phyloP scores from a whole-genome alignment of 2,329 filamentous ascomycete species.

The Leptographium flavum region DNA sequence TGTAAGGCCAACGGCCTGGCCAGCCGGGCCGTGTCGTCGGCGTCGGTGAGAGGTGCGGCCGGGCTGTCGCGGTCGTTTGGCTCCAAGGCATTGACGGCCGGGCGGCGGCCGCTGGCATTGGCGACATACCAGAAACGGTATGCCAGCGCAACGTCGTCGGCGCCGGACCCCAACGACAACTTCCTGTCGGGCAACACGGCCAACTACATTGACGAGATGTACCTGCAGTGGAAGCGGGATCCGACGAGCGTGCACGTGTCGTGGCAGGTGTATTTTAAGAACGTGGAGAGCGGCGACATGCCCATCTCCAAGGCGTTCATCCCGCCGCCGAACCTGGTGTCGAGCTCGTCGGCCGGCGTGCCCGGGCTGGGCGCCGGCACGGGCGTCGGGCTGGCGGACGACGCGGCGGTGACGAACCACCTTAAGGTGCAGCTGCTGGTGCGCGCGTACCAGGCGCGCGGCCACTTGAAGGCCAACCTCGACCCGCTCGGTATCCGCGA shows the following conservation, averaged over 20 bases:
- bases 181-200: slow-evolving; percentile 95
- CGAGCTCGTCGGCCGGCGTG: slow-evolving; percentile 64
- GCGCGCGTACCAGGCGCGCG: slow-evolving; percentile 92
- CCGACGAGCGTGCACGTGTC: slow-evolving; percentile 90
- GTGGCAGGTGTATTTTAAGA: slow-evolving; percentile 99
- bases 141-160: slow-evolving; percentile 37
- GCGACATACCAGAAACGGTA: slow-evolving; percentile 33
- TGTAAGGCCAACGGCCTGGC: slow-evolving; percentile 9
- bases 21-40: slow-evolving; percentile 3
- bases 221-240: slow-evolving; percentile 91
- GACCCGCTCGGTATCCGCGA: slow-evolving; percentile 90
- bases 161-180: slow-evolving; percentile 76
- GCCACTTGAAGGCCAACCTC: slow-evolving; percentile 96
- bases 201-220: slow-evolving; percentile 99
- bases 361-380: slow-evolving; percentile 51
- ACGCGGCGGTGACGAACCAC: slow-evolving; percentile 83
- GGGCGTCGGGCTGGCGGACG: slow-evolving; percentile 49
- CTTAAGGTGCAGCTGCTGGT: slow-evolving; percentile 96
- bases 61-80: slow-evolving; percentile 3
- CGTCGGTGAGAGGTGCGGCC: slow-evolving; percentile 3
- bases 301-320: slow-evolving; percentile 95
- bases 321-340: slow-evolving; percentile 83
- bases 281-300: slow-evolving; percentile 98
- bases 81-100: slow-evolving; percentile 20
- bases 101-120: slow-evolving; percentile 35